Evolutionary conservation across 768 basidiomycete genomes (phyloP).

Genomic region (Phanerochaete carnosa): DNA sequence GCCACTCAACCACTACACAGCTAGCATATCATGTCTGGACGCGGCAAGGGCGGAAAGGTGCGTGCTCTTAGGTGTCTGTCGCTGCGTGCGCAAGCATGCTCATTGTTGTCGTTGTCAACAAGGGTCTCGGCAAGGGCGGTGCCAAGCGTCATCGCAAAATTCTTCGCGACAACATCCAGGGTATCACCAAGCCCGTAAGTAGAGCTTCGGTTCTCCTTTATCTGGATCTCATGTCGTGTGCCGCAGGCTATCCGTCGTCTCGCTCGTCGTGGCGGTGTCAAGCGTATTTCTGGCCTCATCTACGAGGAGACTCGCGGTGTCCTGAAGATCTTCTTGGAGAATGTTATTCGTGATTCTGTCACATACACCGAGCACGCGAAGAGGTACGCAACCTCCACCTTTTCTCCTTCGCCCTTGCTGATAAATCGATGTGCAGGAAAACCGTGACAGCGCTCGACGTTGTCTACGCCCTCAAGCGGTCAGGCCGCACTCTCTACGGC

Average conservation of each 20-base stretch:
- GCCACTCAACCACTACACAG: slow-evolving; percentile 7
- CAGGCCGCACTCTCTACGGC: slow-evolving; percentile 56
- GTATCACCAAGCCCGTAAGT: slow-evolving; percentile 60
- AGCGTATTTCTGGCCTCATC: slow-evolving; percentile 56
- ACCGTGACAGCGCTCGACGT: slow-evolving; percentile 60
- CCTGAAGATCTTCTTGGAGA: slow-evolving; percentile 60
- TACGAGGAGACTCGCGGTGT: slow-evolving; percentile 69
- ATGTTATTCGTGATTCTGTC: slow-evolving; percentile 30
- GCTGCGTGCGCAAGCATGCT: not conserved
- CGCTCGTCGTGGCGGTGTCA: slow-evolving; percentile 64
- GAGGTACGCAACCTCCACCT: slow-evolving; percentile 26
- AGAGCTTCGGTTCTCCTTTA: not conserved
- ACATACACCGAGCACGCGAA: slow-evolving; percentile 66
- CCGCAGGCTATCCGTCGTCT: slow-evolving; percentile 41
- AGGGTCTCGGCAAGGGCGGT: slow-evolving; percentile 75
- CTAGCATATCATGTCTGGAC: slow-evolving; percentile 59
- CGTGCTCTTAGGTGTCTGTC: not conserved
- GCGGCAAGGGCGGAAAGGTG: slow-evolving; percentile 74
- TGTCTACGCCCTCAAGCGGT: slow-evolving; percentile 59
- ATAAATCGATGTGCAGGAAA: slow-evolving; percentile 25
- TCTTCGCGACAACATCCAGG: slow-evolving; percentile 80
- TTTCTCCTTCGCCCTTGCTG: not conserved
- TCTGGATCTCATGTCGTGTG: not conserved
- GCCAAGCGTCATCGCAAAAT: slow-evolving; percentile 81
- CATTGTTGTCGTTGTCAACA: slow-evolving; percentile 1